Percentiles rank a stretch among this genome's conserved stretches.
Evolutionary conservation across 2,329 filamentous ascomycete species (phyloP).

Genomic region (Fusarium sp.): DNA sequence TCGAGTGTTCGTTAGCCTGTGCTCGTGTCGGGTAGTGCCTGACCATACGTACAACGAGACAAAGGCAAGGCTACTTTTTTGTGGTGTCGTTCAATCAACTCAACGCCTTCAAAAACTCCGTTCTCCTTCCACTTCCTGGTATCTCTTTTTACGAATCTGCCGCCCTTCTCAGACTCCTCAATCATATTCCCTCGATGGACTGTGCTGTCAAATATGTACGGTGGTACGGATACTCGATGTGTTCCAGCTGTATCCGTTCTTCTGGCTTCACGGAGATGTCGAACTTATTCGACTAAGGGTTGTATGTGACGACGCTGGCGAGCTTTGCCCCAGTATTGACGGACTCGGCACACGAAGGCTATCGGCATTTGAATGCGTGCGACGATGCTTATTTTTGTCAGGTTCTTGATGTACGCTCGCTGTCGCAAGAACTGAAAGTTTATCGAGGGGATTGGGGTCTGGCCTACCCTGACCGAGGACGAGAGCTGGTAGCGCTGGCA

Average conservation of each 20-base stretch:
- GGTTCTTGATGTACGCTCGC: slow-evolving; percentile 51
- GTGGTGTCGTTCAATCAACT: neutral
- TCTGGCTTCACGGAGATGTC: slow-evolving; percentile 41
- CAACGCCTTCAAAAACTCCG: neutral
- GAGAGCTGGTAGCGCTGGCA: slow-evolving; percentile 39
- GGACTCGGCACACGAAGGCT: slow-evolving; percentile 44
- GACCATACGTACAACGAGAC: neutral
- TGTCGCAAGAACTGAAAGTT: slow-evolving; percentile 54
- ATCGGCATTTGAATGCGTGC: slow-evolving; percentile 34
- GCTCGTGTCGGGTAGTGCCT: neutral
- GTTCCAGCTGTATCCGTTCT: slow-evolving; percentile 34
- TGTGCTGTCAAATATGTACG: slow-evolving; percentile 4
- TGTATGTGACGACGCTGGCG: slow-evolving; percentile 38
- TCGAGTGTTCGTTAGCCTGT: neutral
- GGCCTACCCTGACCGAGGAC: slow-evolving; percentile 43
- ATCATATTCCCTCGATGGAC: slow-evolving; percentile 11
- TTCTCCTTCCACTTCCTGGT: slow-evolving; percentile 4
- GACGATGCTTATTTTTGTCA: slow-evolving; percentile 38
- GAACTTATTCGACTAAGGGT: slow-evolving; percentile 41
- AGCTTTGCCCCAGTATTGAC: slow-evolving; percentile 35
- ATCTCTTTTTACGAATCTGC: neutral
- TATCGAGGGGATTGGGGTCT: slow-evolving; percentile 47
- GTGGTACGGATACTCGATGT: neutral
- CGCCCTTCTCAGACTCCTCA: neutral
- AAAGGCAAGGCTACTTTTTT: slow-evolving; percentile 1